Percentiles rank a stretch among this genome's conserved stretches.
phyloP scores from a whole-genome alignment of 495 filamentous ascomycete genomes.

The Penicillium samsonianum region DNA sequence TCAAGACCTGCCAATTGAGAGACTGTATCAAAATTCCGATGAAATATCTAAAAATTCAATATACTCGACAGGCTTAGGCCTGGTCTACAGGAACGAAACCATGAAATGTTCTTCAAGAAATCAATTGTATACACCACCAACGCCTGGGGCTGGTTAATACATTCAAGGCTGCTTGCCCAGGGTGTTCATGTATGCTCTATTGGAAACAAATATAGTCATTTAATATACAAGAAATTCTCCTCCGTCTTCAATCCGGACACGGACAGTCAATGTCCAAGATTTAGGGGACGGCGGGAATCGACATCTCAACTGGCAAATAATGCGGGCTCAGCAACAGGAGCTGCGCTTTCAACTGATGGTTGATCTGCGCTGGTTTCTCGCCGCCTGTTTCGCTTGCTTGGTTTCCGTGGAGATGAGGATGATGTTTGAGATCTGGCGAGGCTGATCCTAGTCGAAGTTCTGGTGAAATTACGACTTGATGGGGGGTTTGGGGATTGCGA shows the following conservation, averaged over 20 bases:
- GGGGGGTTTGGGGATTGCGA: not conserved
- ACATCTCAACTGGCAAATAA: not conserved
- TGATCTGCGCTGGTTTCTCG: not conserved
- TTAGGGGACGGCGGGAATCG: not conserved
- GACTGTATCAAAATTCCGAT: not conserved
- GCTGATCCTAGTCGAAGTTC: not conserved
- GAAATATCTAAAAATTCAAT: not conserved
- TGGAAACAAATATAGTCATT: constrained; percentile 10
- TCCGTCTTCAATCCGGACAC: not conserved
- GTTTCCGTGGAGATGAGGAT: not conserved
- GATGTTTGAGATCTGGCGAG: constrained; percentile 5
- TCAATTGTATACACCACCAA: constrained; percentile 6
- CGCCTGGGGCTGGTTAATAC: constrained; percentile 3
- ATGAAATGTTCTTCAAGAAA: not conserved
- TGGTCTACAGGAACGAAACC: not conserved
- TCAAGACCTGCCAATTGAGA: not conserved
- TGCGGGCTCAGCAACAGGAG: not conserved
- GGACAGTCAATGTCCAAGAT: not conserved
- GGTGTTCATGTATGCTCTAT: constrained; percentile 7
- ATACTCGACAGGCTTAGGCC: not conserved
- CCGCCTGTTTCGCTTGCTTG: constrained; percentile 7
- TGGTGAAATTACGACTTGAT: constrained; percentile 1
- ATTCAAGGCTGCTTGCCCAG: not conserved
- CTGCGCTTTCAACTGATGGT: not conserved
- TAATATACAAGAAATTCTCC: constrained; percentile 9